Conservation (phyloP, 805 yeast species). For the Komagataella ulmi region DNA sequence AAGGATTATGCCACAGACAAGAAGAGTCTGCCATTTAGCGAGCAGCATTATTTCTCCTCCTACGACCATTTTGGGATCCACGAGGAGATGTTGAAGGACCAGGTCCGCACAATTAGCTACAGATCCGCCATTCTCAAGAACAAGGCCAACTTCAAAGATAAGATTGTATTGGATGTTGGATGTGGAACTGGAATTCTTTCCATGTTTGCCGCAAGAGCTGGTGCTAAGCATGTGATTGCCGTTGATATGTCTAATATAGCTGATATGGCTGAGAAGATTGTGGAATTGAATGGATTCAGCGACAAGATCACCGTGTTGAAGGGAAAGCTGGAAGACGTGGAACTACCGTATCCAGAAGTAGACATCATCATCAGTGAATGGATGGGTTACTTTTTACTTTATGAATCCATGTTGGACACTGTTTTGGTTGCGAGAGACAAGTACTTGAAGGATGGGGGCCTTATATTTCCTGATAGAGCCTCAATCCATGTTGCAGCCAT, state of each 20-base stretch:
- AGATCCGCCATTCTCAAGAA: constrained; percentile 87
- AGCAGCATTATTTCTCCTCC: constrained; percentile 90
- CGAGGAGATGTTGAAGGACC: constrained; percentile 97
- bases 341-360: constrained; percentile 72
- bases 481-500: constrained; percentile 81
- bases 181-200: constrained; percentile 98
- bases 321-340: constrained; percentile 92
- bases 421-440: constrained; percentile 89
- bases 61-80: constrained; percentile 97
- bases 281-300: constrained; percentile 67
- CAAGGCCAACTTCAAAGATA: constrained; percentile 79
- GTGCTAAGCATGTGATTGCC: constrained; percentile 95
- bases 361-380: constrained; percentile 95
- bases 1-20: constrained; percentile 54
- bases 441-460: constrained; percentile 71
- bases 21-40: constrained; percentile 48
- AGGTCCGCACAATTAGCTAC: constrained; percentile 83
- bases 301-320: constrained; percentile 80
- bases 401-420: constrained; percentile 96
- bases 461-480: constrained; percentile 91
- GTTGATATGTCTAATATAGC: constrained; percentile 96
- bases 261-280: constrained; percentile 88
- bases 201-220: constrained; percentile 98
- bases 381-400: constrained; percentile 97
- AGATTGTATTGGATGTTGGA: constrained; percentile 93